phyloP scores from a whole-genome alignment of 2,329 filamentous ascomycete genomes.

The Helminthosporium solani region DNA sequence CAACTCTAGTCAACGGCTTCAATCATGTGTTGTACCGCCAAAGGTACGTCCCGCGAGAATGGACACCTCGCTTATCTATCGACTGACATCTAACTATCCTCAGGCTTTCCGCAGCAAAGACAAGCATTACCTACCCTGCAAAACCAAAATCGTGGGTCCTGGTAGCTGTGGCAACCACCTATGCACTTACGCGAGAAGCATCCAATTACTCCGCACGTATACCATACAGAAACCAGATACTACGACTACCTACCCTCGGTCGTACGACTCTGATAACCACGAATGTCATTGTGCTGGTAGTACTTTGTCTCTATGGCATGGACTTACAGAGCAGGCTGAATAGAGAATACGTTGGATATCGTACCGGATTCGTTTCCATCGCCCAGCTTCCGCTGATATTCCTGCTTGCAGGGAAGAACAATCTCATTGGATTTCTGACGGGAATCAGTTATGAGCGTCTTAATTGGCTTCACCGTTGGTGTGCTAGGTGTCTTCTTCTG shows the following conservation, averaged over 20 bases:
- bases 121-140: slow-evolving; percentile 48
- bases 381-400: slow-evolving; percentile 58
- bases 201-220: slow-evolving; percentile 49
- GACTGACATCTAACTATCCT: slow-evolving; percentile 7
- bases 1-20: slow-evolving; percentile 47
- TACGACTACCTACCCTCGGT: slow-evolving; percentile 44
- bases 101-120: slow-evolving; percentile 49
- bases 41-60: slow-evolving; percentile 39
- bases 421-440: slow-evolving; percentile 60
- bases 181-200: slow-evolving; percentile 56
- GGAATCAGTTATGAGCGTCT: slow-evolving; percentile 68
- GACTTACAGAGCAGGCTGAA: slow-evolving; percentile 51
- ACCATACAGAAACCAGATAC: slow-evolving; percentile 36
- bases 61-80: neutral
- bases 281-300: slow-evolving; percentile 55
- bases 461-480: slow-evolving; percentile 75
- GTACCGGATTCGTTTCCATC: slow-evolving; percentile 55
- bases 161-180: slow-evolving; percentile 53
- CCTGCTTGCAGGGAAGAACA: slow-evolving; percentile 57
- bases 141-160: slow-evolving; percentile 55
- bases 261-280: slow-evolving; percentile 43
- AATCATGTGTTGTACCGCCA: slow-evolving; percentile 53
- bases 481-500: slow-evolving; percentile 66
- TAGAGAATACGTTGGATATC: slow-evolving; percentile 59
- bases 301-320: slow-evolving; percentile 58